Percentiles rank a stretch among this genome's conserved stretches.
phyloP scores from a whole-genome alignment of 768 basidiomycete species.

The Lactarius sp. region DNA sequence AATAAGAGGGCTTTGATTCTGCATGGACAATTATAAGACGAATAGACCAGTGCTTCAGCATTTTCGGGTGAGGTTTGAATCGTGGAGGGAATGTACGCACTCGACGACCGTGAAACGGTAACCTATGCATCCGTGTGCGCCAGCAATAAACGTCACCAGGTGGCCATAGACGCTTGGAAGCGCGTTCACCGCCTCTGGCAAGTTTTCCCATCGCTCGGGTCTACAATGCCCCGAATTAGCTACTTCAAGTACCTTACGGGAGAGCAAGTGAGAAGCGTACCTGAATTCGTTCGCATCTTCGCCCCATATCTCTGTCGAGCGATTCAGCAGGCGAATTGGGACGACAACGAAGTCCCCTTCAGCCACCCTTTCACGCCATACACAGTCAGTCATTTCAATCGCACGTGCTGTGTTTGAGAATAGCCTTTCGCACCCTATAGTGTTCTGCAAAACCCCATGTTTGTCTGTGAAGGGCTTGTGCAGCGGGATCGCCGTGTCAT shows the following conservation, averaged over 20 bases:
- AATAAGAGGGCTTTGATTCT: conserved; percentile 31
- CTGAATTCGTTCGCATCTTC: conserved; percentile 33
- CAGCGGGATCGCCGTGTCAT: conserved; percentile 34
- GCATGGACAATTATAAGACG: neutral
- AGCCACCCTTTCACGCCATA: conserved; percentile 7
- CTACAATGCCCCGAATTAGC: neutral
- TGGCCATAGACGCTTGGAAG: conserved; percentile 23
- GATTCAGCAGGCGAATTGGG: conserved; percentile 30
- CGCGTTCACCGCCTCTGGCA: conserved; percentile 16
- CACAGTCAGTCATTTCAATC: neutral
- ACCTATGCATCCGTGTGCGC: conserved; percentile 31
- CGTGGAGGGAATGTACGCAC: conserved; percentile 8
- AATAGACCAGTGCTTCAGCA: neutral
- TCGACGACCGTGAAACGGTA: conserved; percentile 30
- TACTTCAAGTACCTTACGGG: neutral
- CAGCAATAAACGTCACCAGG: conserved; percentile 31
- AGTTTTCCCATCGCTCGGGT: conserved; percentile 25
- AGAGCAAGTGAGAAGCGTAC: neutral
- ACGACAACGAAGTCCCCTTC: conserved; percentile 26
- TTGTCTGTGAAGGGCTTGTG: conserved; percentile 26
- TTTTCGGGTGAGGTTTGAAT: too few relatives aligned
- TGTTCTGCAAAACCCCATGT: conserved; percentile 13
- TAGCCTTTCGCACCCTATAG: conserved; percentile 19
- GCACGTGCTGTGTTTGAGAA: too few relatives aligned
- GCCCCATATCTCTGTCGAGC: conserved; percentile 32